These are phyloP conservation scores for Candida methanosorbosa DNA, from an alignment of 805 yeast species.

Conservation along the genomic window DNA sequence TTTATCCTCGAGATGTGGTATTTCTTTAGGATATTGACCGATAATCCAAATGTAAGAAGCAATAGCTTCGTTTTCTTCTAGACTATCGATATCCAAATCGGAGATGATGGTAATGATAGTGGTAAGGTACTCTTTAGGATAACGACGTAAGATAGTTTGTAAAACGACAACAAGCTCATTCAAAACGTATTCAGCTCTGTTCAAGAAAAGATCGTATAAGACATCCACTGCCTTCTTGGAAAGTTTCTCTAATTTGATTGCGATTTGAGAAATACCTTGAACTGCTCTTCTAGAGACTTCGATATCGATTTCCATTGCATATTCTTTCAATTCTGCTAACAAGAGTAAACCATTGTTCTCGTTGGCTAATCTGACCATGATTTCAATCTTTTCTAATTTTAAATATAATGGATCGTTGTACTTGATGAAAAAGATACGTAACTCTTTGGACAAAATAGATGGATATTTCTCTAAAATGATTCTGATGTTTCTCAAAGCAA, in stretches of 20 bases:
- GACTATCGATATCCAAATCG: slow-evolving; percentile 34
- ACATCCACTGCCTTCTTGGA: slow-evolving; percentile 53
- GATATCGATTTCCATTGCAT: slow-evolving; percentile 78
- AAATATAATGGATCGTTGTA: slow-evolving; percentile 76
- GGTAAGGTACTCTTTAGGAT: slow-evolving; percentile 43
- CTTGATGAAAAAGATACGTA: slow-evolving; percentile 85
- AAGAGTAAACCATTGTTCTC: slow-evolving; percentile 49
- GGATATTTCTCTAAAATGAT: slow-evolving; percentile 88
- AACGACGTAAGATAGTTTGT: slow-evolving; percentile 59
- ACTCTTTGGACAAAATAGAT: slow-evolving; percentile 61
- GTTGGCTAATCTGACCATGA: slow-evolving; percentile 59
- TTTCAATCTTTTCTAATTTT: slow-evolving; percentile 70
- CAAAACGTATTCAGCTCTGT: slow-evolving; percentile 52
- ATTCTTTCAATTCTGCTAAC: slow-evolving; percentile 67
- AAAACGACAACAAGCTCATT: slow-evolving; percentile 56
- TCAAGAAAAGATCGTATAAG: slow-evolving; percentile 47
- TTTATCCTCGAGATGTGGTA: slow-evolving; percentile 41
- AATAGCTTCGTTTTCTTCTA: slow-evolving; percentile 41
- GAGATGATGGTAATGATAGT: slow-evolving; percentile 46
- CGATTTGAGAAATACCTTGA: slow-evolving; percentile 62
- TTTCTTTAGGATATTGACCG: slow-evolving; percentile 62
- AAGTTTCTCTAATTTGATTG: slow-evolving; percentile 49
- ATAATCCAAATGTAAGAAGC: slow-evolving; percentile 61
- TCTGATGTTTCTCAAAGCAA: slow-evolving; percentile 84
- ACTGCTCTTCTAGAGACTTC: slow-evolving; percentile 64